Conservation (phyloP, 164 flowering plant species). For the Cinnamomum micranthum region DNA sequence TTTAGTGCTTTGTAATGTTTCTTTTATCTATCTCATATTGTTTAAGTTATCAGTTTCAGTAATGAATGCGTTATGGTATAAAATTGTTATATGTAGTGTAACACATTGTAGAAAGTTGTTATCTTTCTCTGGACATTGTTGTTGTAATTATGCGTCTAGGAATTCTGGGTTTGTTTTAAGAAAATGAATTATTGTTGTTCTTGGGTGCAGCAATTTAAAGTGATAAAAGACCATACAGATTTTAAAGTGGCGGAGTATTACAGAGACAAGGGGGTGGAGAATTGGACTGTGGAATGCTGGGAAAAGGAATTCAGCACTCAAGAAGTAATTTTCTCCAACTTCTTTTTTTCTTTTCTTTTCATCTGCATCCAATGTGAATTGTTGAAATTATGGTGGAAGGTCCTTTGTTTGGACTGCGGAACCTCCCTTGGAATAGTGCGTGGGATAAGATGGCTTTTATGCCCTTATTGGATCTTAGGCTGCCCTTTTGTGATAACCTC, state of each 20-base stretch:
- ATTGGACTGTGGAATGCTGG: slow-evolving; percentile 55
- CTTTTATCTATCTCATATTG: not conserved
- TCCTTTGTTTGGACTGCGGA: not conserved
- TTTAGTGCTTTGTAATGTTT: not conserved
- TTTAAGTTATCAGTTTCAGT: not conserved
- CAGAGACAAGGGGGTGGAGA: slow-evolving; percentile 73
- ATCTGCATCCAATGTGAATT: not conserved
- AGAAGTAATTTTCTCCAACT: slow-evolving; percentile 40
- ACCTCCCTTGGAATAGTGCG: not conserved
- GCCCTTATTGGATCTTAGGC: not conserved
- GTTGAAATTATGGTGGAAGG: not conserved
- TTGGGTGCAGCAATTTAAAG: slow-evolving; percentile 61
- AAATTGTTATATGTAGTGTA: not conserved
- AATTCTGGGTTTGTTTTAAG: too few relatives aligned
- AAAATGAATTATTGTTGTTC: not conserved
- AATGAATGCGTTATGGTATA: not conserved
- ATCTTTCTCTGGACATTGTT: not conserved
- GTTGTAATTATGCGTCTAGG: too few relatives aligned
- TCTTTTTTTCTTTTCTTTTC: not conserved
- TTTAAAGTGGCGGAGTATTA: slow-evolving; percentile 57
- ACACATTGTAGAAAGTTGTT: too few relatives aligned
- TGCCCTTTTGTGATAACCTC: not conserved
- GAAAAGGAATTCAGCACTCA: slow-evolving; percentile 46
- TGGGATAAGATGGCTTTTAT: not conserved
- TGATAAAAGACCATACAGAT: slow-evolving; percentile 39